Evolutionary conservation across 768 basidiomycete genomes (phyloP).

Genomic region (Russula compacta): DNA sequence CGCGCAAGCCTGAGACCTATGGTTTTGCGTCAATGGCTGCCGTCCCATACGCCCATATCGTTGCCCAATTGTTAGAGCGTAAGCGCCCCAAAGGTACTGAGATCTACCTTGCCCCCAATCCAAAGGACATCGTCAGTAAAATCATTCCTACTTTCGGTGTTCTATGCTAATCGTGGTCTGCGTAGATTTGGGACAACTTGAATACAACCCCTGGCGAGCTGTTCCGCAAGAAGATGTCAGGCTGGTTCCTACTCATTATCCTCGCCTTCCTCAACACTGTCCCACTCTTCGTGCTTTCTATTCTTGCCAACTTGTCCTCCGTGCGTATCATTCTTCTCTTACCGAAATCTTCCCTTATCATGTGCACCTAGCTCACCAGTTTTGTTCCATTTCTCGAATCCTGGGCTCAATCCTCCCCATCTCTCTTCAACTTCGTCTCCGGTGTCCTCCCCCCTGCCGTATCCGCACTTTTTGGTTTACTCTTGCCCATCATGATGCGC

Average conservation of each 20-base stretch:
- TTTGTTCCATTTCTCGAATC: slow-evolving; percentile 68
- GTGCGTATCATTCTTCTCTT: slow-evolving; percentile 33
- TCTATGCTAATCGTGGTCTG: background rate
- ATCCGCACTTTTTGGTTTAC: slow-evolving; percentile 80
- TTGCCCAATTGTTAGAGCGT: slow-evolving; percentile 56
- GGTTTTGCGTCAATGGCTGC: slow-evolving; percentile 89
- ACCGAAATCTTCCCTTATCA: slow-evolving; percentile 1
- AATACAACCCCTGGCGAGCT: slow-evolving; percentile 60
- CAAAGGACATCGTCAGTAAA: slow-evolving; percentile 69
- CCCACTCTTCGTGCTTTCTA: slow-evolving; percentile 82
- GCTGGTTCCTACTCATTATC: slow-evolving; percentile 66
- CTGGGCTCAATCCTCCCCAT: slow-evolving; percentile 58
- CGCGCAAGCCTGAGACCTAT: slow-evolving; percentile 76
- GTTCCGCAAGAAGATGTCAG: slow-evolving; percentile 55
- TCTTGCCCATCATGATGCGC: slow-evolving; percentile 89
- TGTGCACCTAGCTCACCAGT: slow-evolving; percentile 38
- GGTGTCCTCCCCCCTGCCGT: slow-evolving; percentile 90
- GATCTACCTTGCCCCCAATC: slow-evolving; percentile 74
- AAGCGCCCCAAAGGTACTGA: slow-evolving; percentile 69
- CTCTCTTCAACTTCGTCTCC: slow-evolving; percentile 74
- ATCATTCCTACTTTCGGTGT: background rate
- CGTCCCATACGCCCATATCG: slow-evolving; percentile 80
- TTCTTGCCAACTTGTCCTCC: slow-evolving; percentile 82
- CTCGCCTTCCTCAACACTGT: slow-evolving; percentile 95
- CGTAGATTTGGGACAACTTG: slow-evolving; percentile 86